phyloP scores from a whole-genome alignment of 345 rosid genomes.

The Dipteronia sinensis region DNA sequence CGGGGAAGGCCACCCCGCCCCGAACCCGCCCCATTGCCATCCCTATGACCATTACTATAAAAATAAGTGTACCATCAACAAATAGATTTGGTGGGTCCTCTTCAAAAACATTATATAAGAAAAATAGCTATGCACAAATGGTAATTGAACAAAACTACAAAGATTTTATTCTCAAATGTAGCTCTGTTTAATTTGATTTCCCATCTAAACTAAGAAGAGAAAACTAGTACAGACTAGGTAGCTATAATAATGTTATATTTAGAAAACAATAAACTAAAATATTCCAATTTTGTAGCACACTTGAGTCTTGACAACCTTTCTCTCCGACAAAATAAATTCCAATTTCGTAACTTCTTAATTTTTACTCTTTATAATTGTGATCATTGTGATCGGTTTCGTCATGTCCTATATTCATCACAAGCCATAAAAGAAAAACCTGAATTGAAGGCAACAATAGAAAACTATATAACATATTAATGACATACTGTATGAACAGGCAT shows the following conservation, averaged over 20 bases:
- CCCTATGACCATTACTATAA: neutral
- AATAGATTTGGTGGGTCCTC: neutral
- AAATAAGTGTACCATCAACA: neutral
- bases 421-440: neutral
- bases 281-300: neutral
- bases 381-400: neutral
- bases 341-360: neutral
- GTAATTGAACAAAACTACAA: neutral
- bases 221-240: neutral
- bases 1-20: too few relatives aligned
- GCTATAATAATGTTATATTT: too few relatives aligned
- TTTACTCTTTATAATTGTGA: neutral
- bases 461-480: conserved; percentile 3
- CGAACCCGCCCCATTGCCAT: too few relatives aligned
- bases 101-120: neutral
- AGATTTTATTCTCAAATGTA: neutral
- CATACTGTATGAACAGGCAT: conserved; percentile 93
- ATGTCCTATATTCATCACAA: neutral
- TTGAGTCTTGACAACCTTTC: neutral
- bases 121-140: neutral
- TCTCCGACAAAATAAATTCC: neutral
- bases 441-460: neutral
- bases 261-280: too few relatives aligned
- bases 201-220: neutral
- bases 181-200: neutral